These are phyloP conservation scores for Aaosphaeria pasadenensis DNA, from an alignment of 2,329 filamentous ascomycete species.

Conservation along the genomic window DNA sequence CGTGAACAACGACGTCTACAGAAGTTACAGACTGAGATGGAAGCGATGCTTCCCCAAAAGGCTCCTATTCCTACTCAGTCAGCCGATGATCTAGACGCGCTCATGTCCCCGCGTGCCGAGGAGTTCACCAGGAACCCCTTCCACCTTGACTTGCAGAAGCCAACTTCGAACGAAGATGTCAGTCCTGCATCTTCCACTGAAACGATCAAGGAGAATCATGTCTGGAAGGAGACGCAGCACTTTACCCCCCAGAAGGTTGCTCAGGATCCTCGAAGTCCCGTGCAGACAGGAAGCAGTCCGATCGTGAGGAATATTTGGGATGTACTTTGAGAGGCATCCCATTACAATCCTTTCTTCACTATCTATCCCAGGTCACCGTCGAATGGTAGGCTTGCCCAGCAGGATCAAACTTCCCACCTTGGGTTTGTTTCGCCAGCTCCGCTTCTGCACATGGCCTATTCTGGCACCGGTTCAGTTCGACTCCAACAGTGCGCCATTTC, in stretches of 20 bases:
- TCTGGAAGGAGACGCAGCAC: constrained; percentile 23
- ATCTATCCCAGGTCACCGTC: too few species aligned
- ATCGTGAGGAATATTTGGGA: constrained; percentile 78
- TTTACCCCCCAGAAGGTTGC: constrained; percentile 57
- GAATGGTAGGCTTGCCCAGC: too few species aligned
- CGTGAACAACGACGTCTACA: constrained; percentile 36
- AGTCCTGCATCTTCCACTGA: constrained; percentile 31
- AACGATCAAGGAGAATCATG: constrained; percentile 26
- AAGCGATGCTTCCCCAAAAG: constrained; percentile 31
- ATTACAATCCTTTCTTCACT: too few species aligned
- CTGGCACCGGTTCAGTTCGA: too few species aligned
- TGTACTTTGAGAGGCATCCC: constrained; percentile 54
- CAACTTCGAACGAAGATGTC: constrained; percentile 18
- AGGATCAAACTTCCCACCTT: too few species aligned
- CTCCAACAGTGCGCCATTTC: too few species aligned
- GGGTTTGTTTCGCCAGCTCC: too few species aligned
- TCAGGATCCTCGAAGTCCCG: constrained; percentile 70
- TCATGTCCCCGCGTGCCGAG: constrained; percentile 70
- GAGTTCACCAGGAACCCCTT: constrained; percentile 62
- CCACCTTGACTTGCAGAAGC: constrained; percentile 25
- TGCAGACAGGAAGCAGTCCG: constrained; percentile 69
- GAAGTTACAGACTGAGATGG: constrained; percentile 39
- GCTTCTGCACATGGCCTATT: too few species aligned
- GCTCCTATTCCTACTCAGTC: constrained; percentile 22
- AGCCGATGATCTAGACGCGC: constrained; percentile 46